Percentiles rank a stretch among this genome's conserved stretches.
Conservation (phyloP, 306 rosid species). For the Lathyrus oleraceus region DNA sequence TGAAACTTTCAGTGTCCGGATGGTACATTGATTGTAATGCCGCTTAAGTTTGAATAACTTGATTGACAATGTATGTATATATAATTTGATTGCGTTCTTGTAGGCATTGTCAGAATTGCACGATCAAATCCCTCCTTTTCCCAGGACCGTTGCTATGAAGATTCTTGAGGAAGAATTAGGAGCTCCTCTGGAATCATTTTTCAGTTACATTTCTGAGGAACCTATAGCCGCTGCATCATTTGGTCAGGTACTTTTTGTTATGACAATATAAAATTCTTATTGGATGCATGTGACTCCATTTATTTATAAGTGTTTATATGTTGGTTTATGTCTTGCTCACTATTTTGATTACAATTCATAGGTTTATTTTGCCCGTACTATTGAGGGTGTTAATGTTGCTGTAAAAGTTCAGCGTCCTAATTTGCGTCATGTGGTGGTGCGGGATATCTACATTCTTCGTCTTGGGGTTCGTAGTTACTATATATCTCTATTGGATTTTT, state of each 20-base stretch:
- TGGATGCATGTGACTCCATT: constrained; percentile 23
- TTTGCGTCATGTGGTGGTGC: constrained; percentile 84
- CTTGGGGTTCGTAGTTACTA: constrained; percentile 77
- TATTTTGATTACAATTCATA: constrained; percentile 37
- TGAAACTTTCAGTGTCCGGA: constrained; percentile 4
- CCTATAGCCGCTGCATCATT: constrained; percentile 97
- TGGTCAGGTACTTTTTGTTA: constrained; percentile 74
- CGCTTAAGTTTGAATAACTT: constrained; percentile 28
- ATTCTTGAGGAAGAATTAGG: constrained; percentile 88
- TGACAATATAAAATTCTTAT: constrained; percentile 12
- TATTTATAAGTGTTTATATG: not conserved
- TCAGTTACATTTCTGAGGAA: constrained; percentile 77
- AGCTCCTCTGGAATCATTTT: constrained; percentile 68
- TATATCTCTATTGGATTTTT: constrained; percentile 9
- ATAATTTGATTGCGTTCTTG: constrained; percentile 41
- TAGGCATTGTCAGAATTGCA: constrained; percentile 93
- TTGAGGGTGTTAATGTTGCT: constrained; percentile 74
- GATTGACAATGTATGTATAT: constrained; percentile 23
- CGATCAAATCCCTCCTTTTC: constrained; percentile 93
- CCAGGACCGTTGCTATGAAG: constrained; percentile 79
- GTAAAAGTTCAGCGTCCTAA: constrained; percentile 95
- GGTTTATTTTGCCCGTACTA: constrained; percentile 78
- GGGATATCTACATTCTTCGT: constrained; percentile 93
- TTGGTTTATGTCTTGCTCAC: constrained; percentile 29
- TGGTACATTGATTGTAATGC: constrained; percentile 24